A percentile compares a stretch with the other conserved stretches of the same genome.
Evolutionary conservation across 208 protist genomes (phyloP).

Genomic region (Vickermania ingenoplastis): DNA sequence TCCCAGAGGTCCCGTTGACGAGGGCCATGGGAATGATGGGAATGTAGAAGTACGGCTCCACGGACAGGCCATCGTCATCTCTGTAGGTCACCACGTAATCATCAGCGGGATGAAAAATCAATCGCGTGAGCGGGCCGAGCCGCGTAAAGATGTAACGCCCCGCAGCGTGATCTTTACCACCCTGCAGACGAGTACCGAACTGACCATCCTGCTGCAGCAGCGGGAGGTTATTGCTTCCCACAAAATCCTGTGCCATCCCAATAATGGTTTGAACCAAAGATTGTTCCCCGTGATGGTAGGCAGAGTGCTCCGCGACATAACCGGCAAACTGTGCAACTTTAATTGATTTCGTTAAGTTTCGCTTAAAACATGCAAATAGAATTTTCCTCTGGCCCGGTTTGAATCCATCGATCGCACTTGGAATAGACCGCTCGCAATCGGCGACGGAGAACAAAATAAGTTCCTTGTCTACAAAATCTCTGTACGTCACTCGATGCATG

Average conservation of each 20-base stretch:
- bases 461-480: slow-evolving; percentile 99
- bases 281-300: slow-evolving; percentile 99
- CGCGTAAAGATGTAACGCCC: slow-evolving; percentile 99
- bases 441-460: slow-evolving; percentile 99
- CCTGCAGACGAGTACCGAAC: slow-evolving; percentile 98
- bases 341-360: slow-evolving; percentile 97
- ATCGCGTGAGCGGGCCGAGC: slow-evolving; percentile 91
- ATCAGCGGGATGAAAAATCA: slow-evolving; percentile 96
- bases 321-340: slow-evolving; percentile 99
- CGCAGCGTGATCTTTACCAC: slow-evolving; percentile 98
- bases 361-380: slow-evolving; percentile 99
- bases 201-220: slow-evolving; percentile 96
- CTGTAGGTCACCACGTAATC: slow-evolving; percentile 96
- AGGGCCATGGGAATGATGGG: slow-evolving; percentile 99
- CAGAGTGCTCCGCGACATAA: slow-evolving; percentile 98
- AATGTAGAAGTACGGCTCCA: slow-evolving; percentile 99
- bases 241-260: slow-evolving; percentile 98
- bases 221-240: slow-evolving; percentile 99
- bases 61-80: slow-evolving; percentile 97
- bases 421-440: slow-evolving; percentile 93
- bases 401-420: slow-evolving; percentile 97
- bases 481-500: slow-evolving; percentile 81
- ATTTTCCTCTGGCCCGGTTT: slow-evolving; percentile 99
- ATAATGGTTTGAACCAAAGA: slow-evolving; percentile 97
- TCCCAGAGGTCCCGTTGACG: slow-evolving; percentile 98